These are phyloP conservation scores for Nemania diffusa DNA, from an alignment of 2,329 filamentous ascomycete genomes.

Conservation along the genomic window DNA sequence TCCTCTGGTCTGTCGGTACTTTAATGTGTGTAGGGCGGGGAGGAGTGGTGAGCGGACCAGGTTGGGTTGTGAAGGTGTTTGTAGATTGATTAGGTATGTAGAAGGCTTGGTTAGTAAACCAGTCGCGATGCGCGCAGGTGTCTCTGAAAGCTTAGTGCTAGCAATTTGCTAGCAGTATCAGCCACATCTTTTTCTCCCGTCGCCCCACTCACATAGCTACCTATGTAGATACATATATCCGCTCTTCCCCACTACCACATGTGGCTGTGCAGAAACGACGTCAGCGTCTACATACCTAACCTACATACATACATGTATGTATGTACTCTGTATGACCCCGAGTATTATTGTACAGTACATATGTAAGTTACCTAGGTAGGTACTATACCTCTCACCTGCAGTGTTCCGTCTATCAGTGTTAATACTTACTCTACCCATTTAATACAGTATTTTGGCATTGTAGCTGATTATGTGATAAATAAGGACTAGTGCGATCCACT, in stretches of 20 bases:
- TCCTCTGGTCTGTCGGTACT: conserved; percentile 1
- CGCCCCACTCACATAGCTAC: background rate
- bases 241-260: too few species aligned
- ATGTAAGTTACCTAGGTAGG: too few species aligned
- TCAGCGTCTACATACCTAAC: too few species aligned
- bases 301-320: too few species aligned
- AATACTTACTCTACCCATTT: background rate
- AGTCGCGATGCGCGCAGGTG: conserved; percentile 14
- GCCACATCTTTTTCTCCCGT: conserved; percentile 10
- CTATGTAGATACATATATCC: background rate
- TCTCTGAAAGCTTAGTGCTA: background rate
- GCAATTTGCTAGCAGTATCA: conserved; percentile 8
- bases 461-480: background rate
- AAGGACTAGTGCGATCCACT: background rate
- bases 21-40: background rate
- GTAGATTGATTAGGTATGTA: background rate
- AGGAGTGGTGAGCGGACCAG: background rate
- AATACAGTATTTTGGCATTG: background rate
- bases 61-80: conserved; percentile 11
- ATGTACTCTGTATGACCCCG: too few species aligned
- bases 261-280: too few species aligned
- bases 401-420: background rate
- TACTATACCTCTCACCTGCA: too few species aligned
- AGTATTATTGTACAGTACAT: too few species aligned
- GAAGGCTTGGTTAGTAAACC: background rate